These are phyloP conservation scores for Pinus taeda DNA, from an alignment of 75 land plant species.

Conservation along the genomic window DNA sequence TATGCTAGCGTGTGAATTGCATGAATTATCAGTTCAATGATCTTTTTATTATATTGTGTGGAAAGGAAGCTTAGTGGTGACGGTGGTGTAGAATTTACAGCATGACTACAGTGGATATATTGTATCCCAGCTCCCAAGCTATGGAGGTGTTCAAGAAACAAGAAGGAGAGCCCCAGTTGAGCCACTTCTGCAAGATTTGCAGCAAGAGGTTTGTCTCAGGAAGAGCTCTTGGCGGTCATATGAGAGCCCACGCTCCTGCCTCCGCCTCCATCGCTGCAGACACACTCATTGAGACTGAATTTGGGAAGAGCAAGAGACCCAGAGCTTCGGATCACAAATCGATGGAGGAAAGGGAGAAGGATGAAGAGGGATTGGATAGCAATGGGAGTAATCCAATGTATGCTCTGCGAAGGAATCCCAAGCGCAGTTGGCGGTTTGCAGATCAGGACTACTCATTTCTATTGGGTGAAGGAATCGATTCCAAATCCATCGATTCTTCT, in stretches of 20 bases:
- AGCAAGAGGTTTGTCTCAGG: slow-evolving; percentile 63
- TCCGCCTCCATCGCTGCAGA: slow-evolving; percentile 11
- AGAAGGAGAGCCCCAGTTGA: neutral
- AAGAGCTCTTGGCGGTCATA: slow-evolving; percentile 69
- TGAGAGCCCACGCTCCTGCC: slow-evolving; percentile 72
- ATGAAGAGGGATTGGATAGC: neutral
- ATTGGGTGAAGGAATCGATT: neutral
- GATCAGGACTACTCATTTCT: slow-evolving; percentile 4
- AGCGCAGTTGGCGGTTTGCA: slow-evolving; percentile 7
- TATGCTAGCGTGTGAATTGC: neutral
- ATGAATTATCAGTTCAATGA: neutral
- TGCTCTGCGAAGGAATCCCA: slow-evolving; percentile 9
- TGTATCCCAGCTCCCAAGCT: neutral
- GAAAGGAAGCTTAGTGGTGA: neutral
- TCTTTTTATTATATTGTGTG: neutral
- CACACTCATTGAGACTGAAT: slow-evolving; percentile 2
- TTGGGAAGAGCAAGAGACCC: neutral
- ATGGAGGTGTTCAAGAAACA: neutral
- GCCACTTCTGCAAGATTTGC: slow-evolving; percentile 52
- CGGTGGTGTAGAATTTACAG: slow-evolving; percentile 2
- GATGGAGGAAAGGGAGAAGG: neutral
- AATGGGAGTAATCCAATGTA: neutral
- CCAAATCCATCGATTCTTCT: neutral
- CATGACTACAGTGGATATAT: slow-evolving; percentile 4
- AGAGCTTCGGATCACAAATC: neutral